Evolutionary conservation across 2,329 filamentous ascomycete species (phyloP).

Genomic region (Cladosporium austrohemisphaericum): DNA sequence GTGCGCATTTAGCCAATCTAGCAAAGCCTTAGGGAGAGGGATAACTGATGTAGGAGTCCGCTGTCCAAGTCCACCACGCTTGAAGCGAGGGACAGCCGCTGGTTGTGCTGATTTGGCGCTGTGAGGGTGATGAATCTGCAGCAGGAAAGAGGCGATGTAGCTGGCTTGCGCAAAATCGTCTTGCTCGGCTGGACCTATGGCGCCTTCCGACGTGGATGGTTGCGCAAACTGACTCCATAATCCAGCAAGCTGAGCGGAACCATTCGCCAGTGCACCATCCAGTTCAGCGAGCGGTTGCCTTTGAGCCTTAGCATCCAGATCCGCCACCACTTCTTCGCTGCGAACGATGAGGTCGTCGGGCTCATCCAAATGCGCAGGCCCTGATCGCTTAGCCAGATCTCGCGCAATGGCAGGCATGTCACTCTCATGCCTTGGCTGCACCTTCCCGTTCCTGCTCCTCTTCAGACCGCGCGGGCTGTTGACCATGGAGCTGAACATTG

Average conservation of each 20-base stretch:
- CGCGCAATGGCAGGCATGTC: conserved; percentile 69
- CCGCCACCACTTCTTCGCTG: conserved; percentile 66
- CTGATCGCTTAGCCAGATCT: conserved; percentile 56
- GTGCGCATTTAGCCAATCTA: conserved; percentile 75
- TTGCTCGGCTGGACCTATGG: conserved; percentile 47
- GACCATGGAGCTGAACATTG: conserved; percentile 21
- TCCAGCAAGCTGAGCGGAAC: conserved; percentile 18
- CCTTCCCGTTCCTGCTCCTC: conserved; percentile 38
- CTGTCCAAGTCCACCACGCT: conserved; percentile 4
- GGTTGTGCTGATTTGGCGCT: conserved; percentile 21
- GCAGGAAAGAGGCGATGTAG: conserved; percentile 71
- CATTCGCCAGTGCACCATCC: conserved; percentile 30
- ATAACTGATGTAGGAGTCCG: conserved; percentile 19
- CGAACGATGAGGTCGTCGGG: conserved; percentile 66
- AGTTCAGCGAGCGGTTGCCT: conserved; percentile 30
- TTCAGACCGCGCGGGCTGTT: conserved; percentile 33
- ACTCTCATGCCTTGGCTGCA: conserved; percentile 50
- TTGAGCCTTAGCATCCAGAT: conserved; percentile 33
- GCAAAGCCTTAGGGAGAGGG: conserved; percentile 70
- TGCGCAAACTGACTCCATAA: conserved; percentile 18
- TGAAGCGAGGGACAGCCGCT: conserved; percentile 11
- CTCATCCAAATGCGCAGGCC: conserved; percentile 62
- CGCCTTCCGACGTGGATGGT: conserved; percentile 27
- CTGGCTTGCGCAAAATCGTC: conserved; percentile 67
- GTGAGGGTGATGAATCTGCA: conserved; percentile 72